Percentiles rank a stretch among this genome's conserved stretches.
These are phyloP conservation scores for Puccinellia tenuiflora DNA, from an alignment of 176 grass and related monocot species.

Conservation along the genomic window DNA sequence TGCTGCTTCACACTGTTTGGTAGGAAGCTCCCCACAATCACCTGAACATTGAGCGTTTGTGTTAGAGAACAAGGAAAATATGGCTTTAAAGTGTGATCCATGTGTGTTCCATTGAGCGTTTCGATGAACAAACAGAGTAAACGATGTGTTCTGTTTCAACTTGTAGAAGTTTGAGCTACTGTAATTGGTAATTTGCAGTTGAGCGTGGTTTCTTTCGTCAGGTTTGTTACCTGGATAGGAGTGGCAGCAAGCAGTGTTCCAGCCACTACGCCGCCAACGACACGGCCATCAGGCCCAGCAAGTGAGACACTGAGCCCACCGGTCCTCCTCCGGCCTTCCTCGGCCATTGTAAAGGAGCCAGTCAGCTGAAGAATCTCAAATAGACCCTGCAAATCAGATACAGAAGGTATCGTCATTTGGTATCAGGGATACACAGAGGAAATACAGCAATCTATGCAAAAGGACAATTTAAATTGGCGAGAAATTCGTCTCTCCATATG, in stretches of 20 bases:
- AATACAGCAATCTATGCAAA: not conserved
- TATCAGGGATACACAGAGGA: not conserved
- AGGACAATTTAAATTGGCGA: not conserved
- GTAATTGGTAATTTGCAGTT: not conserved
- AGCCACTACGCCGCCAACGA: conserved; percentile 77
- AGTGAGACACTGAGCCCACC: conserved; percentile 87
- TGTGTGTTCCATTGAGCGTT: not conserved
- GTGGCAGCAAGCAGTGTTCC: conserved; percentile 79
- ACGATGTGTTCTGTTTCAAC: not conserved
- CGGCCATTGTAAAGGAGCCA: conserved; percentile 81
- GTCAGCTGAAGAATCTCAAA: conserved; percentile 93
- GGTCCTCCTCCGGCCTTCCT: conserved; percentile 69
- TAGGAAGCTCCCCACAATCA: conserved; percentile 86
- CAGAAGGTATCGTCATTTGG: not conserved
- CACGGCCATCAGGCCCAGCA: conserved; percentile 83
- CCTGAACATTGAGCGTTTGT: conserved; percentile 36
- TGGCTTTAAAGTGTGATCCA: not conserved
- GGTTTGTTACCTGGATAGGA: conserved; percentile 73
- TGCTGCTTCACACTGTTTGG: conserved; percentile 83
- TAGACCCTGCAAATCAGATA: conserved; percentile 45
- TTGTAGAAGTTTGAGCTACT: not conserved
- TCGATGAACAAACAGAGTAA: not conserved
- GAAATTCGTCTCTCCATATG: not conserved
- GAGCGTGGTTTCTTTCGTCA: not conserved
- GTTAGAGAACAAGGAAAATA: not conserved